These are phyloP conservation scores for Magnolia kwangsiensis DNA, from an alignment of 164 flowering plant species.

Conservation along the genomic window DNA sequence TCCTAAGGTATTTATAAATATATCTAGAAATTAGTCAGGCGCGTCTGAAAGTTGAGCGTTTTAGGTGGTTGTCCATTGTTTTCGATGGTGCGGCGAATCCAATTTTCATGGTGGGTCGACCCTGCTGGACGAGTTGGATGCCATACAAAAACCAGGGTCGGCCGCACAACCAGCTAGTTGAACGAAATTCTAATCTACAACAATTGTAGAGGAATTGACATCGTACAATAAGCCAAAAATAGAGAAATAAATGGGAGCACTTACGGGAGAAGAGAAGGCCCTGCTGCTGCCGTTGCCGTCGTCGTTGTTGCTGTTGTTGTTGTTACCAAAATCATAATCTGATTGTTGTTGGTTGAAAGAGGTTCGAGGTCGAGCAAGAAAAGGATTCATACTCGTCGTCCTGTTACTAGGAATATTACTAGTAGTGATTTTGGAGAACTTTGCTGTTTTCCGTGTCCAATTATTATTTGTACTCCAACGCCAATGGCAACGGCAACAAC, in stretches of 20 bases:
- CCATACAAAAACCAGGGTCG: not conserved
- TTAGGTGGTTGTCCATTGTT: too few species aligned
- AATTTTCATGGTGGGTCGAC: too few species aligned
- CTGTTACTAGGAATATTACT: not conserved
- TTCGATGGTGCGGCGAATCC: too few species aligned
- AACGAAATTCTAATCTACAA: not conserved
- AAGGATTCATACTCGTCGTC: not conserved
- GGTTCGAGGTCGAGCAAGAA: not conserved
- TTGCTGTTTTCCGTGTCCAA: too few species aligned
- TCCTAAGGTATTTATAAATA: too few species aligned
- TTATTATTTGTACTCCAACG: too few species aligned
- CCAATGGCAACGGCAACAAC: too few species aligned
- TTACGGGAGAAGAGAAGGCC: not conserved
- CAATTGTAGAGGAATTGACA: not conserved
- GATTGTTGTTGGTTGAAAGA: not conserved
- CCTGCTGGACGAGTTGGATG: too few species aligned
- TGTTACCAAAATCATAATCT: not conserved
- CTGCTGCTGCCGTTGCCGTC: not conserved
- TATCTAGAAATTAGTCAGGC: too few species aligned
- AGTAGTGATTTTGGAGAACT: too few species aligned
- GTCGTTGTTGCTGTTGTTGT: not conserved
- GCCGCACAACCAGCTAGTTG: not conserved
- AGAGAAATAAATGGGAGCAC: not conserved
- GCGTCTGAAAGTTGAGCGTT: too few species aligned
- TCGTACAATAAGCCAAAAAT: not conserved